Conservation (phyloP, 768 basidiomycete genomes). For the Pisolithus marmoratus region DNA sequence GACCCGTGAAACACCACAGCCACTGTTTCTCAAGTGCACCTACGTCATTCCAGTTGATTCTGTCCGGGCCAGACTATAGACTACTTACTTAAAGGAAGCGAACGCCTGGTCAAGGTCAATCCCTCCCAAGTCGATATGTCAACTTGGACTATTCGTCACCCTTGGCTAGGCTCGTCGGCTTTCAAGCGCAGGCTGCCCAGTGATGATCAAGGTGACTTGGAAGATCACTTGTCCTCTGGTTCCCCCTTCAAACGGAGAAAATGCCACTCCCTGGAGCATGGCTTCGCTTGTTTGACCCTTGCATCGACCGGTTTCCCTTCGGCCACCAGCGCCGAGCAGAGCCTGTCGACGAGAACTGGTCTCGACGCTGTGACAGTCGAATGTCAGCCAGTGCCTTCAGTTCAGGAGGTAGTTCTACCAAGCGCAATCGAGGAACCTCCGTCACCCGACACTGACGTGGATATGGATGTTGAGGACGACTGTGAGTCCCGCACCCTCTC, state of each 20-base stretch:
- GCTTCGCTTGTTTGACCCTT: conserved; percentile 48
- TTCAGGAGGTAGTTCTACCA: conserved; percentile 21
- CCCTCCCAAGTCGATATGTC: conserved; percentile 16
- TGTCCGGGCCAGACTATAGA: no score
- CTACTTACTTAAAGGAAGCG: no score
- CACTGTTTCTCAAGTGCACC: no score
- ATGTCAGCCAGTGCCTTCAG: conserved; percentile 1
- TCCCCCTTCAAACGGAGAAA: conserved; percentile 46
- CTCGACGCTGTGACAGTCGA: conserved; percentile 12
- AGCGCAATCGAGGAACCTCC: conserved; percentile 38
- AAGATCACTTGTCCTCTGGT: conserved; percentile 16
- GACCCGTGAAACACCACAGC: no score
- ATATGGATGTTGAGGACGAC: conserved; percentile 67
- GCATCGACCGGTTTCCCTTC: conserved; percentile 1
- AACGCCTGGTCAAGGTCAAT: no score
- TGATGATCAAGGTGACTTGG: conserved; percentile 16
- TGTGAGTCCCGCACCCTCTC: conserved; percentile 34
- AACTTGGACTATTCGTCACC: conserved; percentile 37
- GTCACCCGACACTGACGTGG: conserved; percentile 41
- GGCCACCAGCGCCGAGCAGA: background rate
- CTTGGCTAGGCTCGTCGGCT: conserved; percentile 37
- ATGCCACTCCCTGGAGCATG: conserved; percentile 47
- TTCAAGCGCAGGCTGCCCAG: conserved; percentile 35
- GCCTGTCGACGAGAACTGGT: conserved; percentile 9
- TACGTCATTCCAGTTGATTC: no score